A percentile compares a stretch with the other conserved stretches of the same genome.
phyloP scores from a whole-genome alignment of 2,329 filamentous ascomycete genomes.

The Fusarium sp. region DNA sequence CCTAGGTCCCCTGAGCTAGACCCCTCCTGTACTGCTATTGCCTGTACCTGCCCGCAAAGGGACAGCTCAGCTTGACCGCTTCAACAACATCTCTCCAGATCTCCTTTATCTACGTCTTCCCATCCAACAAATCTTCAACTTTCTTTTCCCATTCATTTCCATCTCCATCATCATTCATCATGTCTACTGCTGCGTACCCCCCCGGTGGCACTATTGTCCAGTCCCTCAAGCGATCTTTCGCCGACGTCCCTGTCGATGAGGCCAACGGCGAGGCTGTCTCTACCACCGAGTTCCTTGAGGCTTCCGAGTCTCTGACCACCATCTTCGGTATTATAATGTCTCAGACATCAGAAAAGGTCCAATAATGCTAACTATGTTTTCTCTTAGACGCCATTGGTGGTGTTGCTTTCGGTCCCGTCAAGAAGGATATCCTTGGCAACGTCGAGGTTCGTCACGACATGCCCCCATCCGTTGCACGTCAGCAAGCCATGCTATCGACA shows the following conservation, averaged over 20 bases:
- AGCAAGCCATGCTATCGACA: neutral
- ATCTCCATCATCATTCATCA: conserved; percentile 49
- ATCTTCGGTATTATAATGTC: conserved; percentile 75
- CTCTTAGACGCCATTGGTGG: conserved; percentile 70
- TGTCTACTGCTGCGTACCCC: conserved; percentile 65
- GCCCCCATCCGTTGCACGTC: neutral
- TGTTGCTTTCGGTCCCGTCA: conserved; percentile 88
- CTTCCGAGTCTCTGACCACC: conserved; percentile 84
- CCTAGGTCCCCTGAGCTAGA: conserved; percentile 37
- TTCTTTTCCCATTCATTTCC: conserved; percentile 10
- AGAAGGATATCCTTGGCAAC: conserved; percentile 91
- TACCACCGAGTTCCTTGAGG: conserved; percentile 90
- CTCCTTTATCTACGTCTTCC: conserved; percentile 29
- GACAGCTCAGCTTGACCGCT: conserved; percentile 46
- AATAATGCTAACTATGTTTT: conserved; percentile 22
- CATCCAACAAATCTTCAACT: conserved; percentile 16
- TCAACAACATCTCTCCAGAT: conserved; percentile 28
- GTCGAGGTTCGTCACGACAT: conserved; percentile 73
- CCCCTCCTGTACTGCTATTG: conserved; percentile 35
- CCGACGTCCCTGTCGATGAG: conserved; percentile 80
- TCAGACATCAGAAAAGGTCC: neutral
- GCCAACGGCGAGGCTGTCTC: conserved; percentile 80
- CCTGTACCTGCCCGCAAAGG: conserved; percentile 34
- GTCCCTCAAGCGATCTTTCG: conserved; percentile 84
- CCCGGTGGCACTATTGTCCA: conserved; percentile 85